phyloP scores from a whole-genome alignment of 129 eudicot species.

The Ambrosia artemisiifolia region DNA sequence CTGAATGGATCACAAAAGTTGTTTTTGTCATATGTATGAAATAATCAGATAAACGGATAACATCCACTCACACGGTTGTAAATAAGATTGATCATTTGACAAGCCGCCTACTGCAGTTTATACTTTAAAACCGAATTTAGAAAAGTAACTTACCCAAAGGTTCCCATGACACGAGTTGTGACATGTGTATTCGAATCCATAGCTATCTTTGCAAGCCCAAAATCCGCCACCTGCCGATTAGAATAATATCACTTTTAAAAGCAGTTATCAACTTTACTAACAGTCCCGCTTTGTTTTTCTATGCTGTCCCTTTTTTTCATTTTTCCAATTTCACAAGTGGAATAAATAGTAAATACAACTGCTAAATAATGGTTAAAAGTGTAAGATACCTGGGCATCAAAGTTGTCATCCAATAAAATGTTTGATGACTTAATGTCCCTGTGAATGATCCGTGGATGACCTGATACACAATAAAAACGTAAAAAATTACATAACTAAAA shows the following conservation, averaged over 20 bases:
- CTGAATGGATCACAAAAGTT: slow-evolving; percentile 32
- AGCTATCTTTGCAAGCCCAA: slow-evolving; percentile 82
- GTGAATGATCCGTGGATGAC: slow-evolving; percentile 75
- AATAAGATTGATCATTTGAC: background rate
- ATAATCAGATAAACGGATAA: background rate
- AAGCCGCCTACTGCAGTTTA: background rate
- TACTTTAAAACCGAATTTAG: background rate
- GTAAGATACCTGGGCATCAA: slow-evolving; percentile 54
- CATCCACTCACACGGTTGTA: background rate
- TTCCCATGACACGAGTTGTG: slow-evolving; percentile 85
- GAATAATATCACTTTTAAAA: slow-evolving; percentile 2
- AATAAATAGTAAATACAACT: background rate
- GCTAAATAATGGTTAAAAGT: background rate
- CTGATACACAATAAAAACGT: slow-evolving; percentile 31
- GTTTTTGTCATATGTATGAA: slow-evolving; percentile 7
- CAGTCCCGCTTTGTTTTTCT: background rate
- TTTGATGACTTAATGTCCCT: slow-evolving; percentile 72
- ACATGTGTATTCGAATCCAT: slow-evolving; percentile 64
- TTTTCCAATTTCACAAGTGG: background rate
- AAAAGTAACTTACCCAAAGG: slow-evolving; percentile 54
- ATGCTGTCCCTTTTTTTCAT: background rate
- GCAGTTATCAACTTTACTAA: background rate
- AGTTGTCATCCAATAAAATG: slow-evolving; percentile 60
- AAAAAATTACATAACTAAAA: background rate
- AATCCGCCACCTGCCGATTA: slow-evolving; percentile 72